Conservation (phyloP, 805 yeast species). For the Sugiyamaella valdiviana region DNA sequence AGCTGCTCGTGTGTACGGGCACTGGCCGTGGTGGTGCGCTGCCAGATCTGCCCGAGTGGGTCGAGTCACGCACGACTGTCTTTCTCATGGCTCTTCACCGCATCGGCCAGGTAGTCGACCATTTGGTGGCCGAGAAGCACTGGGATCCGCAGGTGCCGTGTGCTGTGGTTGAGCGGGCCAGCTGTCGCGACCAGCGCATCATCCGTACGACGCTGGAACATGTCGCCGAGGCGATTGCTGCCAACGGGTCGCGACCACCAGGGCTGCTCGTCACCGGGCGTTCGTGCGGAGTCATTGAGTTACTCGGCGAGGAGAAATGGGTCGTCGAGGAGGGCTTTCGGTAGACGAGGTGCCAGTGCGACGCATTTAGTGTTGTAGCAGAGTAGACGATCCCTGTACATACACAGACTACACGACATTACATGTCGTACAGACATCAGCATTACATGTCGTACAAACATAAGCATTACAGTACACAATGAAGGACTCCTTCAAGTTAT, state of each 20-base stretch:
- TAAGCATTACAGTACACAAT: no score
- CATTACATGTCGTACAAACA: no score
- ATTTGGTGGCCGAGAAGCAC: conserved; percentile 44
- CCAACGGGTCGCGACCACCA: conserved; percentile 85
- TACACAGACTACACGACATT: no score
- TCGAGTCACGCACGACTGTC: conserved; percentile 67
- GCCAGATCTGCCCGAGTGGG: conserved; percentile 73
- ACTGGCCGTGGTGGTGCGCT: conserved; percentile 83
- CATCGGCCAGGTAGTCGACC: conserved; percentile 32
- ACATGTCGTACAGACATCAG: no score
- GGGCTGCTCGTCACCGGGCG: conserved; percentile 79
- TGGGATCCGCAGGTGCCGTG: conserved; percentile 76
- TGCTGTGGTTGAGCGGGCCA: conserved; percentile 83
- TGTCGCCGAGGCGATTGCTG: conserved; percentile 66
- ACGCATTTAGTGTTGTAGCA: no score
- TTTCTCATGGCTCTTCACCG: conserved; percentile 89
- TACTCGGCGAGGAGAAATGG: conserved; percentile 35
- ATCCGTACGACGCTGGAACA: conserved; percentile 64
- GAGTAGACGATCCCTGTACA: no score
- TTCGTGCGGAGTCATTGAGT: conserved; percentile 55
- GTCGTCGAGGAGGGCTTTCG: conserved; percentile 41
- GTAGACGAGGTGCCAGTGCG: neutral
- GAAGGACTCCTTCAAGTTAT: no score
- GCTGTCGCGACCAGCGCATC: conserved; percentile 88
- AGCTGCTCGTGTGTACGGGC: conserved; percentile 88